Evolutionary conservation across 2,329 filamentous ascomycete genomes (phyloP).

Genomic region (Tolypocladium paradoxum): DNA sequence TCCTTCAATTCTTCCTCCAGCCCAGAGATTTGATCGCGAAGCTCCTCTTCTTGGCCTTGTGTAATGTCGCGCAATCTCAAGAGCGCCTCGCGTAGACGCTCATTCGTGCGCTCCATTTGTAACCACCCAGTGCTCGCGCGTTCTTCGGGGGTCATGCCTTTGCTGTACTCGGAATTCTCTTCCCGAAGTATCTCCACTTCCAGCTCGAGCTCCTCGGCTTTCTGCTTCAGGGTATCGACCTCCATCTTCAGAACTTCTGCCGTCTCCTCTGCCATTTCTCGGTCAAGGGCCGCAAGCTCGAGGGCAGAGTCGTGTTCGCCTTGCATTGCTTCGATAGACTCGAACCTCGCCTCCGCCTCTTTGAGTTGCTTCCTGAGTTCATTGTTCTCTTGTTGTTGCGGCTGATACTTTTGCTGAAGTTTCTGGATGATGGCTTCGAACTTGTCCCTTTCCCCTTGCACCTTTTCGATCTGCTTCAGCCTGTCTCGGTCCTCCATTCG

Average conservation of each 20-base stretch:
- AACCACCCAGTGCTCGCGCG: constrained; percentile 78
- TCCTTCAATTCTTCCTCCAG: constrained; percentile 66
- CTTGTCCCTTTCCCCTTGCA: constrained; percentile 66
- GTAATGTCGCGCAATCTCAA: constrained; percentile 77
- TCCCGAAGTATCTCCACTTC: constrained; percentile 80
- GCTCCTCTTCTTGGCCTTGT: constrained; percentile 71
- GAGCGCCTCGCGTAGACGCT: constrained; percentile 75
- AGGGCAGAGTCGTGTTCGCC: constrained; percentile 77
- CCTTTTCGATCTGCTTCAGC: constrained; percentile 64
- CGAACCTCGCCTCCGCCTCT: constrained; percentile 59
- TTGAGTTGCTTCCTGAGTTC: constrained; percentile 70
- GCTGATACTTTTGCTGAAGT: constrained; percentile 78
- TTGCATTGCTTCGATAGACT: constrained; percentile 58
- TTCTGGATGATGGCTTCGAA: constrained; percentile 83
- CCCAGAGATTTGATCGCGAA: constrained; percentile 62
- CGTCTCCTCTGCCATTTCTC: constrained; percentile 93
- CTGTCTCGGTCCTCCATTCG: constrained; percentile 76
- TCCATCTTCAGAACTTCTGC: constrained; percentile 75
- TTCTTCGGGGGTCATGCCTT: constrained; percentile 83
- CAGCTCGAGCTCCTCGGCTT: constrained; percentile 72
- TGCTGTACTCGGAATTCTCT: constrained; percentile 74
- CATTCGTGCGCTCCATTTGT: constrained; percentile 84
- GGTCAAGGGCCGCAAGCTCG: constrained; percentile 80
- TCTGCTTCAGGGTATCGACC: constrained; percentile 63
- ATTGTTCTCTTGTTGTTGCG: constrained; percentile 67